Conservation (phyloP, 495 filamentous ascomycete genomes). For the Aspergillus ellipticus region DNA sequence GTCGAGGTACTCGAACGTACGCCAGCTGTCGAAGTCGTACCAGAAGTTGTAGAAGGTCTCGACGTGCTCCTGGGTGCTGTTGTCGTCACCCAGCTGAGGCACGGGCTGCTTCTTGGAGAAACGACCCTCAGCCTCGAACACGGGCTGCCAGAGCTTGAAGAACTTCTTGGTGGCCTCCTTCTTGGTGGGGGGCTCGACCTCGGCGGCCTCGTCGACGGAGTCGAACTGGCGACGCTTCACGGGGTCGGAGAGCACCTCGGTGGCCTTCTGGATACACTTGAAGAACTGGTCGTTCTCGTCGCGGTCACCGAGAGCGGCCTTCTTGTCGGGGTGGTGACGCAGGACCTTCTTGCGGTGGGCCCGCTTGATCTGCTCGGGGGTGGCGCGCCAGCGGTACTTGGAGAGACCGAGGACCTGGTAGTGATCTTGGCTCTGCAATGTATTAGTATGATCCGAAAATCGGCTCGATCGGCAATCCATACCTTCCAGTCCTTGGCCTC, state of each 20-base stretch:
- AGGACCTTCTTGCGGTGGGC: conserved; percentile 99
- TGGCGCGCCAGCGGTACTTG: conserved; percentile 86
- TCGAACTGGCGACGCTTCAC: conserved; percentile 93
- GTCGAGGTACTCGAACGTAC: conserved; percentile 95
- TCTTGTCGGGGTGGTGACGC: conserved; percentile 98
- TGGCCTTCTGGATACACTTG: conserved; percentile 99
- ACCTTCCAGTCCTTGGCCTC: conserved; percentile 99
- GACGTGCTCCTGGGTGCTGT: conserved; percentile 81
- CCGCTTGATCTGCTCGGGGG: conserved; percentile 96
- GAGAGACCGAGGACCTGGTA: conserved; percentile 93
- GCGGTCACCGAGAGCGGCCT: conserved; percentile 74
- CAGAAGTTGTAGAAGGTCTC: conserved; percentile 98
- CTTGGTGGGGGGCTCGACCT: conserved; percentile 87
- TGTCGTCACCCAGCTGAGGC: conserved; percentile 77
- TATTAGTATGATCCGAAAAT: conserved; percentile 14
- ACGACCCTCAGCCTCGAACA: conserved; percentile 85
- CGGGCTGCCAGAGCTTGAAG: conserved; percentile 86
- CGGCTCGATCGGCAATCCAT: conserved; percentile 12
- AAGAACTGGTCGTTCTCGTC: conserved; percentile 97
- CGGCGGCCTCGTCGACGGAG: conserved; percentile 89
- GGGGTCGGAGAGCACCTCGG: conserved; percentile 87
- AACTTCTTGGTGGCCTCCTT: conserved; percentile 82
- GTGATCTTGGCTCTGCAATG: conserved; percentile 80
- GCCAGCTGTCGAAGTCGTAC: conserved; percentile 99
- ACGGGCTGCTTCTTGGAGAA: conserved; percentile 91